Evolutionary conservation across 495 filamentous ascomycete species (phyloP).

Genomic region (Aspergillus olivimuriae): DNA sequence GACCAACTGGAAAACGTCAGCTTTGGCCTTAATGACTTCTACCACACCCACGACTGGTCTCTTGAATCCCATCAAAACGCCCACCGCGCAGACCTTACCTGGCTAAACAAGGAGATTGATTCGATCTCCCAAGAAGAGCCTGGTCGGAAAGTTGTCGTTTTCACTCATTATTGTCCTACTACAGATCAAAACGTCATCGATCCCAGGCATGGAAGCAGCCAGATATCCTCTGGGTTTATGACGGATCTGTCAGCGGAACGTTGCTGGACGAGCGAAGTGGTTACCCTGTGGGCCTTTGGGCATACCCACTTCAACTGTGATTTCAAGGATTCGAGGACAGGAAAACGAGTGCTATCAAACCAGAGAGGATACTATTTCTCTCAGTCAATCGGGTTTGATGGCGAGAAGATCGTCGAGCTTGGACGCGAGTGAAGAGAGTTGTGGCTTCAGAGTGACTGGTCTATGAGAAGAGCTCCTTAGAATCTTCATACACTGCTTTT

Average conservation of each 20-base stretch:
- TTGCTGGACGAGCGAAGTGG: constrained; percentile 33
- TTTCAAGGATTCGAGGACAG: constrained; percentile 18
- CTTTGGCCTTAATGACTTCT: constrained; percentile 37
- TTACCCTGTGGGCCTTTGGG: constrained; percentile 46
- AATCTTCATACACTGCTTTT: too few relatives aligned
- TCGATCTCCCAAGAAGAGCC: constrained; percentile 16
- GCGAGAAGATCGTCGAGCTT: constrained; percentile 6
- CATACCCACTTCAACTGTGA: constrained; percentile 50
- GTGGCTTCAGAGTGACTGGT: too few relatives aligned
- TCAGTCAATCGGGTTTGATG: constrained; percentile 19
- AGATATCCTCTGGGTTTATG: constrained; percentile 31
- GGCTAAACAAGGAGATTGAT: constrained; percentile 37
- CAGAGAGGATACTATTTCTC: constrained; percentile 27
- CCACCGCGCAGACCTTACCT: constrained; percentile 30
- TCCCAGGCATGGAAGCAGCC: constrained; percentile 27
- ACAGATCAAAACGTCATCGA: constrained; percentile 21
- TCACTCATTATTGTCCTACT: constrained; percentile 43
- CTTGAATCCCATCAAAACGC: constrained; percentile 29
- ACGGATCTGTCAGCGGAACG: constrained; percentile 35
- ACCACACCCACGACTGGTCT: constrained; percentile 32
- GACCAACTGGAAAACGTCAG: constrained; percentile 21
- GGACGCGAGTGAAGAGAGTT: background rate
- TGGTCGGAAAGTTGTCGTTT: constrained; percentile 27
- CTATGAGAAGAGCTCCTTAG: too few relatives aligned
- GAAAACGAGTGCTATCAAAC: constrained; percentile 22